phyloP scores from a whole-genome alignment of 2,329 filamentous ascomycete species.

The Thermoascus crustaceus region DNA sequence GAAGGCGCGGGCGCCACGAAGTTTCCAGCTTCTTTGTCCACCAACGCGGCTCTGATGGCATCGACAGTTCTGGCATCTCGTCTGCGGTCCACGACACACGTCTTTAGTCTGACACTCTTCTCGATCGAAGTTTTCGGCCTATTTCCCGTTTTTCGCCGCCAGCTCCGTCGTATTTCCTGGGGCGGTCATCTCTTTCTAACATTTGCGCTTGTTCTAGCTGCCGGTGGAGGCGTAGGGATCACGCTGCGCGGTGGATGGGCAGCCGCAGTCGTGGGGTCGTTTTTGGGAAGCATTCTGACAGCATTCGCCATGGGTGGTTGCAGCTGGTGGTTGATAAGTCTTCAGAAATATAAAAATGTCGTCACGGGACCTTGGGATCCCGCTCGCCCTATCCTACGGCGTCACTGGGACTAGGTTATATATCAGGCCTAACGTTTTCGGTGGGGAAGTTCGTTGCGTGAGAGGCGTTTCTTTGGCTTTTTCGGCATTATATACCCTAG shows the following conservation, averaged over 20 bases:
- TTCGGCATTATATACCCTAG: background rate
- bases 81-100: constrained; percentile 80
- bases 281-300: constrained; percentile 66
- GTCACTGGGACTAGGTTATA: constrained; percentile 37
- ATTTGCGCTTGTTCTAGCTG: constrained; percentile 64
- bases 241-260: constrained; percentile 47
- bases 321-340: constrained; percentile 93
- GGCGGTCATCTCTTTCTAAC: constrained; percentile 72
- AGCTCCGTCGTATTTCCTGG: constrained; percentile 75
- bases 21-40: constrained; percentile 63
- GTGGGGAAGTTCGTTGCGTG: constrained; percentile 1
- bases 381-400: constrained; percentile 58
- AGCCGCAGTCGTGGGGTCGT: constrained; percentile 59
- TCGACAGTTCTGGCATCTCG: constrained; percentile 88
- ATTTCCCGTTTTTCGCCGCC: constrained; percentile 93
- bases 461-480: background rate
- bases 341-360: constrained; percentile 99
- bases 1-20: constrained; percentile 37
- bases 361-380: constrained; percentile 98
- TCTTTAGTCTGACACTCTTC: constrained; percentile 92
- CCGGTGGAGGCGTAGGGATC: constrained; percentile 67
- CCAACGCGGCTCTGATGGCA: constrained; percentile 94
- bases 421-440: constrained; percentile 2
- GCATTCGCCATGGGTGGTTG: constrained; percentile 81
- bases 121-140: constrained; percentile 95